A percentile compares a stretch with the other conserved stretches of the same genome.
phyloP scores from a whole-genome alignment of 2,329 filamentous ascomycete species.

The Phaeophleospora eucalypticola region DNA sequence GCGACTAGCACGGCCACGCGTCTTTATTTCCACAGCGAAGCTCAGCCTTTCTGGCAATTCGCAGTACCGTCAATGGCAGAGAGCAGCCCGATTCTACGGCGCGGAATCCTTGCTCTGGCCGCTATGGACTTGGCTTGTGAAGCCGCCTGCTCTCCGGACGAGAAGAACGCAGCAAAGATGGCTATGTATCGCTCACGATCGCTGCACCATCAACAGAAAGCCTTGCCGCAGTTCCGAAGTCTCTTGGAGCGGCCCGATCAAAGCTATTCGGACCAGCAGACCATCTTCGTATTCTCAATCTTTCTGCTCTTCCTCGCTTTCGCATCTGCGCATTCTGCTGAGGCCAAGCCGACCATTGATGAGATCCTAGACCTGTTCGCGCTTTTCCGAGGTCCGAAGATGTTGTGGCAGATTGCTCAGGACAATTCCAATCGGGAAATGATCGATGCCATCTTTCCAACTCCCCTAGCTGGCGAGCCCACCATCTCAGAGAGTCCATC shows the following conservation, averaged over 20 bases:
- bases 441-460: constrained; percentile 15
- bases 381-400: constrained; percentile 22
- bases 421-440: constrained; percentile 11
- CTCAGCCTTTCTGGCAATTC: constrained; percentile 24
- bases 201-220: constrained; percentile 27
- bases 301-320: constrained; percentile 27
- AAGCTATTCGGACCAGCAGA: constrained; percentile 12
- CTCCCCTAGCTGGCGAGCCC: constrained; percentile 1
- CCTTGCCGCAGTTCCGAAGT: constrained; percentile 24
- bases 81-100: constrained; percentile 22
- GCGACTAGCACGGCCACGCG: constrained; percentile 23
- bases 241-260: constrained; percentile 12
- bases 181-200: constrained; percentile 23
- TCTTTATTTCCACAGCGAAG: constrained; percentile 17
- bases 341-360: constrained; percentile 19
- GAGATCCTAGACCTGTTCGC: constrained; percentile 26
- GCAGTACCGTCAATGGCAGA: constrained; percentile 18
- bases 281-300: constrained; percentile 24
- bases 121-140: constrained; percentile 24
- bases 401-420: constrained; percentile 18
- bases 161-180: constrained; percentile 7
- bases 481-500: constrained; percentile 1
- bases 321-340: constrained; percentile 20
- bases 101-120: constrained; percentile 27
- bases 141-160: not conserved